Evolutionary conservation across 2,329 filamentous ascomycete genomes (phyloP).

Genomic region (Trichoderma guizhouense): DNA sequence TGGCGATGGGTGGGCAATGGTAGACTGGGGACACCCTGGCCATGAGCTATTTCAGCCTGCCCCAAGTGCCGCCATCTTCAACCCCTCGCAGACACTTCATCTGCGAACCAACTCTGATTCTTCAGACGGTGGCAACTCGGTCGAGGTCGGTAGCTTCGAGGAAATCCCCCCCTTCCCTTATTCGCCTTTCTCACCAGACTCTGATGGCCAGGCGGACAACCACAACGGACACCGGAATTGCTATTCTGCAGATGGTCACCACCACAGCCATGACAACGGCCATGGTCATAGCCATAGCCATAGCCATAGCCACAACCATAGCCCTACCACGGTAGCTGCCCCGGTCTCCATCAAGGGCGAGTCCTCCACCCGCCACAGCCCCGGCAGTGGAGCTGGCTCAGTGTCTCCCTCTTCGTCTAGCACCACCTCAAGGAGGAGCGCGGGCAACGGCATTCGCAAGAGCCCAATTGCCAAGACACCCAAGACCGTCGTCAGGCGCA

Average conservation of each 20-base stretch:
- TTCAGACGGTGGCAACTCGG: slow-evolving; percentile 64
- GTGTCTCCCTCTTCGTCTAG: slow-evolving; percentile 53
- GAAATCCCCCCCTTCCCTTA: slow-evolving; percentile 69
- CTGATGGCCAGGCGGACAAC: slow-evolving; percentile 68
- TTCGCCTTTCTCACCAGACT: slow-evolving; percentile 78
- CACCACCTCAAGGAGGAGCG: slow-evolving; percentile 62
- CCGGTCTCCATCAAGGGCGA: slow-evolving; percentile 66
- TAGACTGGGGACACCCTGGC: slow-evolving; percentile 71
- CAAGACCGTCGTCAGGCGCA: slow-evolving; percentile 81
- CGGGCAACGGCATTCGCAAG: slow-evolving; percentile 69
- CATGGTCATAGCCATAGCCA: slow-evolving; percentile 55
- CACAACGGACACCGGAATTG: slow-evolving; percentile 58
- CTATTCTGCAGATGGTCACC: slow-evolving; percentile 54
- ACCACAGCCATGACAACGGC: slow-evolving; percentile 43
- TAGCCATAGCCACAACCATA: slow-evolving; percentile 54
- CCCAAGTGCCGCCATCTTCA: slow-evolving; percentile 72
- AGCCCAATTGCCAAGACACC: slow-evolving; percentile 76
- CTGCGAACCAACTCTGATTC: slow-evolving; percentile 84
- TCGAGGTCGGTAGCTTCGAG: slow-evolving; percentile 76
- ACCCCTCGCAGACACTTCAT: slow-evolving; percentile 86
- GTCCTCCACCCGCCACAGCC: slow-evolving; percentile 50
- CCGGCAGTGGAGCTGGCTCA: slow-evolving; percentile 59
- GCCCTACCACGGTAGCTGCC: slow-evolving; percentile 63
- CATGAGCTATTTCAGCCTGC: slow-evolving; percentile 56
- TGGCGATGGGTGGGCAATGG: slow-evolving; percentile 82